Conservation (phyloP, 257 asterid species). For the Salvia hispanica region DNA sequence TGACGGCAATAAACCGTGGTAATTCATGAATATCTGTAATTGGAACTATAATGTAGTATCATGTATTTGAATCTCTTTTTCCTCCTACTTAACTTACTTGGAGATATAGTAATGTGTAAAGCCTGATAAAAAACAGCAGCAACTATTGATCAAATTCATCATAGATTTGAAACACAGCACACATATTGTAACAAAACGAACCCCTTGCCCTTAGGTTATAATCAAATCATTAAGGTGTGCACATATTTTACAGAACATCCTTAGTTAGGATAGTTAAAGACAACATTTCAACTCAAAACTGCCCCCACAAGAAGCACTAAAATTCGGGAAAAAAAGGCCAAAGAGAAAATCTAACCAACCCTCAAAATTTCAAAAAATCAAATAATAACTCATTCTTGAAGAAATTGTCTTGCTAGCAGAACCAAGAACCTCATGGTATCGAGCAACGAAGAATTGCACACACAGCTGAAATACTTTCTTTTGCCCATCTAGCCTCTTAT, state of each 20-base stretch:
- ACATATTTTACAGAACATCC: too few relatives aligned
- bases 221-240: conserved; percentile 5
- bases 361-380: conserved; percentile 52
- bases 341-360: conserved; percentile 25
- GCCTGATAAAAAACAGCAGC: too few relatives aligned
- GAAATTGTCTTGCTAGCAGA: conserved; percentile 41
- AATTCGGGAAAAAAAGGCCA: neutral
- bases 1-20: neutral
- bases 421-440: conserved; percentile 16
- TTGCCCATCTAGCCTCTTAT: neutral
- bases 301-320: conserved; percentile 22
- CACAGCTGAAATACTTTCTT: neutral
- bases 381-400: conserved; percentile 58
- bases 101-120: too few relatives aligned
- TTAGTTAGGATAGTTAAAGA: conserved; percentile 16
- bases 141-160: too few relatives aligned
- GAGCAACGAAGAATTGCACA: neutral
- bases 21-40: conserved; percentile 15
- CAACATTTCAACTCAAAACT: conserved; percentile 29
- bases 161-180: neutral
- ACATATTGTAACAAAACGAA: neutral
- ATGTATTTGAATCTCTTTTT: neutral
- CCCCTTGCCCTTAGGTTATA: conserved; percentile 1
- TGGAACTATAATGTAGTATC: conserved; percentile 15
- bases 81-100: too few relatives aligned